Percentiles rank a stretch among this genome's conserved stretches.
Conservation (phyloP, 140 eudicot genomes). For the Cichorium intybus region DNA sequence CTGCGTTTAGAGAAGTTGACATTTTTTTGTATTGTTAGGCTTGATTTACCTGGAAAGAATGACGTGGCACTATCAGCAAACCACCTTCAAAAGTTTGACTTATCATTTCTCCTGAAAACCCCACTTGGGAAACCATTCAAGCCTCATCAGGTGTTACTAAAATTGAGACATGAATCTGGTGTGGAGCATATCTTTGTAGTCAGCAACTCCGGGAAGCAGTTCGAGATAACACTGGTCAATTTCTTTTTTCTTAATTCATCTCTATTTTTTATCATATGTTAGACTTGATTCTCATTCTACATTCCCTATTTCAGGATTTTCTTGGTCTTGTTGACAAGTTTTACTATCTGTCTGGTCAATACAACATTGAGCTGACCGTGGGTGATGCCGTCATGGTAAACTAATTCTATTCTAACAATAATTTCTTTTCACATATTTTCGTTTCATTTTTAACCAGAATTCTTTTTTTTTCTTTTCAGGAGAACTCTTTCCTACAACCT, state of each 20-base stretch:
- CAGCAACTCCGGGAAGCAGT: constrained; percentile 68
- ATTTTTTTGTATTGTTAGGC: constrained; percentile 40
- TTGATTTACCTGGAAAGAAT: constrained; percentile 57
- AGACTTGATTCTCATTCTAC: background rate
- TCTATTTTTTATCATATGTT: background rate
- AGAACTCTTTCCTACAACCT: constrained; percentile 74
- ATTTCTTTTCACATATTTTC: background rate
- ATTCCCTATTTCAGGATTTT: constrained; percentile 66
- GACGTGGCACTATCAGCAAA: constrained; percentile 71
- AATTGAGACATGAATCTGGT: constrained; percentile 76
- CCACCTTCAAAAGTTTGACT: constrained; percentile 85
- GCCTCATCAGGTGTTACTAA: constrained; percentile 93
- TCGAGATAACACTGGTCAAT: constrained; percentile 62
- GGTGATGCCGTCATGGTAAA: constrained; percentile 93
- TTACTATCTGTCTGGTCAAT: constrained; percentile 83
- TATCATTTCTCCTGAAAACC: constrained; percentile 65
- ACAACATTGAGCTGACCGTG: constrained; percentile 73
- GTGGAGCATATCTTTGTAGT: constrained; percentile 83
- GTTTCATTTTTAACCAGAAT: background rate
- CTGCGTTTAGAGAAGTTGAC: background rate
- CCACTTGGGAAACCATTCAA: constrained; percentile 69
- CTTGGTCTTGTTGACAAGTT: constrained; percentile 95
- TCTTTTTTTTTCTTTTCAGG: constrained; percentile 44
- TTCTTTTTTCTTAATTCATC: constrained; percentile 10
- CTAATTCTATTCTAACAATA: constrained; percentile 2